A percentile compares a stretch with the other conserved stretches of the same genome.
Evolutionary conservation across 2,329 filamentous ascomycete genomes (phyloP).

Genomic region (Colletotrichum salicis): DNA sequence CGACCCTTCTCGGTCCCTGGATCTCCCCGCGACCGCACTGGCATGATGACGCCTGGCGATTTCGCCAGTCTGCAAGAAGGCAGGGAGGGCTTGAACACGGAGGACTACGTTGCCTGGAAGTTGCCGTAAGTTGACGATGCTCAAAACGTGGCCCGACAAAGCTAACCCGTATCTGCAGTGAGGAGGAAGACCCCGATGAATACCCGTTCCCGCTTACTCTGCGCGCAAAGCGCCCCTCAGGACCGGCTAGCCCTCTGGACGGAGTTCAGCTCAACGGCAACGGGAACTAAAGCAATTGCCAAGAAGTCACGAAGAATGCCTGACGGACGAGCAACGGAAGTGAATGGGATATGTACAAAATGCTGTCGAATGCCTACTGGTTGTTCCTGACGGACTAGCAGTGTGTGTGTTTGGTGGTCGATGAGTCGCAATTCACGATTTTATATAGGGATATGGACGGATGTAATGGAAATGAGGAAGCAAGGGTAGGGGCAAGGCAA

Average conservation of each 20-base stretch:
- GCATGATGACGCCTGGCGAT: slow-evolving; percentile 99
- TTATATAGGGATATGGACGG: slow-evolving; percentile 31
- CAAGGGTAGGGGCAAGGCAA: slow-evolving; percentile 14
- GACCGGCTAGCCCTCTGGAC: slow-evolving; percentile 53
- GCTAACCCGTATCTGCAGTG: slow-evolving; percentile 63
- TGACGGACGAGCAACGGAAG: background rate
- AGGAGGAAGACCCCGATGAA: slow-evolving; percentile 90
- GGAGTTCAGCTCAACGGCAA: slow-evolving; percentile 47
- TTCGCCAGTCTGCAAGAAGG: slow-evolving; percentile 97
- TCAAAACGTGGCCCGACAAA: background rate
- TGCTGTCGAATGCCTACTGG: background rate
- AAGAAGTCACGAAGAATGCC: background rate
- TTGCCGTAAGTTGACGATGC: slow-evolving; percentile 78
- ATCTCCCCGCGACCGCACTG: slow-evolving; percentile 87
- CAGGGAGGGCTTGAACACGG: slow-evolving; percentile 89
- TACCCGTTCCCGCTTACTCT: slow-evolving; percentile 70
- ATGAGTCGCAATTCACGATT: slow-evolving; percentile 19
- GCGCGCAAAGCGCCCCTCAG: slow-evolving; percentile 60
- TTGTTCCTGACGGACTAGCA: background rate
- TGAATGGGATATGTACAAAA: slow-evolving; percentile 5
- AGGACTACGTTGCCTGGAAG: slow-evolving; percentile 99
- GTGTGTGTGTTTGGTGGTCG: slow-evolving; percentile 1
- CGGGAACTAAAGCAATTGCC: slow-evolving; percentile 28
- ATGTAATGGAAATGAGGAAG: slow-evolving; percentile 25
- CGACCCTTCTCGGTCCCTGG: slow-evolving; percentile 94